Percentiles rank a stretch among this genome's conserved stretches.
Evolutionary conservation across 2,329 filamentous ascomycete genomes (phyloP).

Genomic region (Talaromyces sp.): DNA sequence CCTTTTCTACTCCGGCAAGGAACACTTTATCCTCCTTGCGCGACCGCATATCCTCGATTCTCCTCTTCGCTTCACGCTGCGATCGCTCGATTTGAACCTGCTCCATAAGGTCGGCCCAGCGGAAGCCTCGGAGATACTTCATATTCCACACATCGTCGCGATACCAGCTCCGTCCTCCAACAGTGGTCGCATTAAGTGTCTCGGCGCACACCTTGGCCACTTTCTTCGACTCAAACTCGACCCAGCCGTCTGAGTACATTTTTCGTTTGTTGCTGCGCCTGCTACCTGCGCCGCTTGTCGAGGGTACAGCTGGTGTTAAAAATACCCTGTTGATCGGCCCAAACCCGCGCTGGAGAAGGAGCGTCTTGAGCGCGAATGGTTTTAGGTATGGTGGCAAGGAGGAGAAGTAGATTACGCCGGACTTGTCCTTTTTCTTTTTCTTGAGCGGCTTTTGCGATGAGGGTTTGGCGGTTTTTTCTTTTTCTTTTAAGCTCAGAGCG

Average conservation of each 20-base stretch:
- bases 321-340: slow-evolving; percentile 40
- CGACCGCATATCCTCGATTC: slow-evolving; percentile 38
- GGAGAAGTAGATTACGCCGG: slow-evolving; percentile 41
- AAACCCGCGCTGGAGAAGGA: slow-evolving; percentile 38
- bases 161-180: slow-evolving; percentile 41
- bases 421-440: slow-evolving; percentile 24
- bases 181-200: slow-evolving; percentile 38
- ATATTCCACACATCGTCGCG: slow-evolving; percentile 44
- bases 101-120: slow-evolving; percentile 42
- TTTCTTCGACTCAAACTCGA: slow-evolving; percentile 42
- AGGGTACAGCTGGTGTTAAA: slow-evolving; percentile 32
- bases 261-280: slow-evolving; percentile 37
- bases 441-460: not conserved
- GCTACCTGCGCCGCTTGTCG: slow-evolving; percentile 14
- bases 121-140: slow-evolving; percentile 39
- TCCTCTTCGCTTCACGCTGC: slow-evolving; percentile 35
- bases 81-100: slow-evolving; percentile 37
- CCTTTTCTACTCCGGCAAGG: slow-evolving; percentile 36
- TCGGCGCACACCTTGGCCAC: slow-evolving; percentile 41
- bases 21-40: slow-evolving; percentile 41
- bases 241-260: slow-evolving; percentile 42
- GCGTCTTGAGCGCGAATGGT: slow-evolving; percentile 39
- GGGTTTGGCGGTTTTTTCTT: slow-evolving; percentile 4
- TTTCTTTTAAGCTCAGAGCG: slow-evolving; percentile 7
- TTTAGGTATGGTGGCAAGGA: slow-evolving; percentile 45